A percentile compares a stretch with the other conserved stretches of the same genome.
Conservation (phyloP, 2,329 filamentous ascomycete species). For the Rhynchosporium agropyri region DNA sequence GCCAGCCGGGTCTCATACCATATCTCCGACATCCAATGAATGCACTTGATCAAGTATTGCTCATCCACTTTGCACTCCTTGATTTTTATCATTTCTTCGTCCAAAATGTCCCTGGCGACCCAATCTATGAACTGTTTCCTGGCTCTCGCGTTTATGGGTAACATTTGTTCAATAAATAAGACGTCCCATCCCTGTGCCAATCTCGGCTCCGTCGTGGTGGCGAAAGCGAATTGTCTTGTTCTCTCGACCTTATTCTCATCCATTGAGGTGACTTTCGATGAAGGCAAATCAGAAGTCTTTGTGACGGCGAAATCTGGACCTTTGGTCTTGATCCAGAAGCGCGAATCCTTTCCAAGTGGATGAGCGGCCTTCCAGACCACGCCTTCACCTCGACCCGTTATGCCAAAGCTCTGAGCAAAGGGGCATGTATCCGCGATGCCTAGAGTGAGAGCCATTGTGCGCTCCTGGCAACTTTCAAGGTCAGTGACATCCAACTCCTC, state of each 20-base stretch:
- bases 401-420: constrained; percentile 32
- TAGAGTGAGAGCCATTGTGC: constrained; percentile 25
- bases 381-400: constrained; percentile 34
- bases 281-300: constrained; percentile 20
- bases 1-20: constrained; percentile 6
- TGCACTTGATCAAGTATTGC: constrained; percentile 8
- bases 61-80: constrained; percentile 15
- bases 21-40: constrained; percentile 9
- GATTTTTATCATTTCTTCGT: constrained; percentile 17
- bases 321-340: constrained; percentile 37
- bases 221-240: constrained; percentile 28
- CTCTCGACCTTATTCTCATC: constrained; percentile 1
- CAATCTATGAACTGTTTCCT: constrained; percentile 26
- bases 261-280: not conserved
- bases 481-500: constrained; percentile 21
- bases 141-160: constrained; percentile 16
- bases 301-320: constrained; percentile 24
- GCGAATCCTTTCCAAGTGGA: constrained; percentile 29
- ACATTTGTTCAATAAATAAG: constrained; percentile 22
- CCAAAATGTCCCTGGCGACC: constrained; percentile 29
- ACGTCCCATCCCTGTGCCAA: constrained; percentile 32
- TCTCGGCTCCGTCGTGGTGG: constrained; percentile 26
- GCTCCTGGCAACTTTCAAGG: constrained; percentile 6
- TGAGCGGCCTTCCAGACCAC: constrained; percentile 36
- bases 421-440: constrained; percentile 35